Percentiles rank a stretch among this genome's conserved stretches.
These are phyloP conservation scores for Penicillium lagena DNA, from an alignment of 495 filamentous ascomycete genomes.

Conservation along the genomic window DNA sequence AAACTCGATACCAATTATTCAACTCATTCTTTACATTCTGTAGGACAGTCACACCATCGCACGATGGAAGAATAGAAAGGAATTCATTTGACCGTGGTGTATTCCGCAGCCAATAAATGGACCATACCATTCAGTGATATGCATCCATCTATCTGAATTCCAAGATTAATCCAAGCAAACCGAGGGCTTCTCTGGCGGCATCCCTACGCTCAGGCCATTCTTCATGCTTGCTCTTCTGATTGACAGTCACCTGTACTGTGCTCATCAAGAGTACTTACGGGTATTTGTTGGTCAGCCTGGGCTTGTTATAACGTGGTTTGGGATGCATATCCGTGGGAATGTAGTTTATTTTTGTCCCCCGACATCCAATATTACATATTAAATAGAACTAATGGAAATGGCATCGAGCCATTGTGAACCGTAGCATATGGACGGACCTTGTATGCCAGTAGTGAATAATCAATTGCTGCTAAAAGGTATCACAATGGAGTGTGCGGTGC, in stretches of 20 bases:
- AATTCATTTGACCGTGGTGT: background rate
- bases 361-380: conserved; percentile 4
- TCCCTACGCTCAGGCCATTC: conserved; percentile 3
- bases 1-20: background rate
- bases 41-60: background rate
- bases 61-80: background rate
- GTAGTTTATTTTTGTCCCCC: conserved; percentile 17
- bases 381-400: background rate
- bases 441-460: too few species aligned
- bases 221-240: background rate
- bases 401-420: too few species aligned
- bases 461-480: too few species aligned
- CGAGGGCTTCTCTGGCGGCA: conserved; percentile 18
- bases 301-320: background rate
- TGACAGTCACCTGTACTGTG: conserved; percentile 9
- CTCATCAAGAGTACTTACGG: conserved; percentile 15
- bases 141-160: conserved; percentile 6
- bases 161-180: conserved; percentile 7
- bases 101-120: background rate
- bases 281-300: background rate
- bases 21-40: background rate
- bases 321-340: conserved; percentile 11
- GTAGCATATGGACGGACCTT: too few species aligned
- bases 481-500: background rate
- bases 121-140: conserved; percentile 12